Conservation (phyloP, 2,329 filamentous ascomycete genomes). For the Ophiostoma pallidulum region DNA sequence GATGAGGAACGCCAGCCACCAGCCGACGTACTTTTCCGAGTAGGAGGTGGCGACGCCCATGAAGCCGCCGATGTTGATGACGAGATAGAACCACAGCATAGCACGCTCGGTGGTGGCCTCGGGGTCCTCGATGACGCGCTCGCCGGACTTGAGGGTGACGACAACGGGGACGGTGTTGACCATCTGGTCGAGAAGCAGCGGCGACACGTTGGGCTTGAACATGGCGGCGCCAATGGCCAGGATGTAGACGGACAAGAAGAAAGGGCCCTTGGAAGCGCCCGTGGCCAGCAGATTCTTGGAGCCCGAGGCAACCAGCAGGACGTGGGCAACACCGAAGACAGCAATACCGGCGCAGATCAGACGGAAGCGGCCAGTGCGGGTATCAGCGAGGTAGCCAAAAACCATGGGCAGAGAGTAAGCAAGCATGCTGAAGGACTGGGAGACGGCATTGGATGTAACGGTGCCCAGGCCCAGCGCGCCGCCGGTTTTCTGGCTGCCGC, state of each 20-base stretch:
- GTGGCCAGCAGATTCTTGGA: slow-evolving; percentile 34
- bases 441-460: slow-evolving; percentile 41
- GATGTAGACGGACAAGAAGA: slow-evolving; percentile 50
- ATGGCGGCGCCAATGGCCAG: slow-evolving; percentile 60
- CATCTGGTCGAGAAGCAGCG: slow-evolving; percentile 63
- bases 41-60: slow-evolving; percentile 59
- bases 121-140: slow-evolving; percentile 62
- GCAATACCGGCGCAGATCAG: slow-evolving; percentile 63
- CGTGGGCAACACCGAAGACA: slow-evolving; percentile 57
- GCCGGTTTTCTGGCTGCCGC: slow-evolving; percentile 35
- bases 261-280: slow-evolving; percentile 39
- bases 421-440: slow-evolving; percentile 46
- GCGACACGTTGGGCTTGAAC: slow-evolving; percentile 73
- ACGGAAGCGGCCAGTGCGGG: slow-evolving; percentile 59
- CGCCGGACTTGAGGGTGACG: slow-evolving; percentile 41
- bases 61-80: slow-evolving; percentile 62
- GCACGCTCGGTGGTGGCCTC: slow-evolving; percentile 58
- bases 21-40: slow-evolving; percentile 61
- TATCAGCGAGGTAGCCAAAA: slow-evolving; percentile 52
- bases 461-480: slow-evolving; percentile 53
- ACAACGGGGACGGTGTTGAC: slow-evolving; percentile 48
- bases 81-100: slow-evolving; percentile 55
- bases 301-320: slow-evolving; percentile 57
- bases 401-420: slow-evolving; percentile 48
- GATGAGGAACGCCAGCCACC: slow-evolving; percentile 57